A percentile compares a stretch with the other conserved stretches of the same genome.
These are phyloP conservation scores for Ogataea trehaloabstinens DNA, from an alignment of 805 yeast species.

Conservation along the genomic window DNA sequence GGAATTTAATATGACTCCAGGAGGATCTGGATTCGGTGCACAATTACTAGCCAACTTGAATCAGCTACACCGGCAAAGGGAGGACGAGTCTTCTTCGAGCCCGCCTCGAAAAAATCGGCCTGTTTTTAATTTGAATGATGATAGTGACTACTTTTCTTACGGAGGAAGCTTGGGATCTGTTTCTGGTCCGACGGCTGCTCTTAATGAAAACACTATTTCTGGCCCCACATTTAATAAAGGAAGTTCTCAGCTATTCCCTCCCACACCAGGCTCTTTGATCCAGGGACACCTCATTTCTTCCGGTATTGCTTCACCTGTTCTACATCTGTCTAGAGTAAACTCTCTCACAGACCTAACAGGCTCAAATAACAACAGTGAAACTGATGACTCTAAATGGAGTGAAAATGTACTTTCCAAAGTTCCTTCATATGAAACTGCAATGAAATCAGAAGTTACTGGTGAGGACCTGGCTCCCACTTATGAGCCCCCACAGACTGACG, in stretches of 20 bases:
- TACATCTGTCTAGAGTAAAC: constrained; percentile 56
- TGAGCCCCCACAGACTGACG: constrained; percentile 47
- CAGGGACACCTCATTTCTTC: constrained; percentile 26
- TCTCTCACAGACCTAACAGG: constrained; percentile 38
- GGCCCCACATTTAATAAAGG: constrained; percentile 25
- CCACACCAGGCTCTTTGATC: constrained; percentile 10
- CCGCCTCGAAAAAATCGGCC: constrained; percentile 23
- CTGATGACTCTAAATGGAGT: constrained; percentile 15
- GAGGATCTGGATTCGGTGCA: constrained; percentile 22
- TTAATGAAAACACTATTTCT: constrained; percentile 9
- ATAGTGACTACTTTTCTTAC: constrained; percentile 33
- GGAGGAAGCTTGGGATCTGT: constrained; percentile 2
- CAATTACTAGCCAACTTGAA: constrained; percentile 52
- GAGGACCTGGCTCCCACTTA: constrained; percentile 73
- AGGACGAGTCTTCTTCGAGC: constrained; percentile 32
- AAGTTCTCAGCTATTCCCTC: constrained; percentile 10
- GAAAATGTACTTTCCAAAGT: constrained; percentile 48
- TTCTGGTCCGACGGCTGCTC: background rate
- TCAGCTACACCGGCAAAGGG: constrained; percentile 48
- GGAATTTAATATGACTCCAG: constrained; percentile 27
- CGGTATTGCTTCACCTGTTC: constrained; percentile 51
- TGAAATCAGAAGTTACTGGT: constrained; percentile 48
- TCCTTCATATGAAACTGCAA: constrained; percentile 82
- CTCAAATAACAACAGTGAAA: constrained; percentile 5
- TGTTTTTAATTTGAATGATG: constrained; percentile 28